Evolutionary conservation across 2,329 filamentous ascomycete genomes (phyloP), one percentile per base, ranked within the genome.

Genomic region (Coniochaeta prunicola): DNA sequence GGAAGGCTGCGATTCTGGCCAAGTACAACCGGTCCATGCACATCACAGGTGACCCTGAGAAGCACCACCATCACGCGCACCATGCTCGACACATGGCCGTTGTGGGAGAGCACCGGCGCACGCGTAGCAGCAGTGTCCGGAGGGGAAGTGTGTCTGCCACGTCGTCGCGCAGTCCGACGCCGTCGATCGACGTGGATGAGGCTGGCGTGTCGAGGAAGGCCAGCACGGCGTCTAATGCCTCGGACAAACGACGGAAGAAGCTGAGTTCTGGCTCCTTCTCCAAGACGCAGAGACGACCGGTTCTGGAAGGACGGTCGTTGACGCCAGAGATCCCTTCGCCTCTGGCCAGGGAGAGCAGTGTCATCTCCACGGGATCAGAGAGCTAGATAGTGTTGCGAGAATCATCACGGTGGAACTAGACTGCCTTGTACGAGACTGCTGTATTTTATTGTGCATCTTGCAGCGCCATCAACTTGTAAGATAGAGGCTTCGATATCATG

Each of bases 261-360:
- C 71, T 76, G 48, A 68, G 75, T 10, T 74, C 78, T 4, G 59
- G 63, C 5, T 57, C 63, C 1, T 61, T 60, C 13, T 34, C 61
- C 19, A 69, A 76, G 19, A 79, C 75, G 66, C 73, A 76, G 21
- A 79, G 75, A 66, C 73, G 80, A 34, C 69, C 77, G 0, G 73
- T 73, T 0, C 71, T 72, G 4, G 80, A 84, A 53, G 78, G 77
- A 4, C 71, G 81, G 56, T 83, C 80, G 4, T 74, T 80, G 2
- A 83, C 81, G 3, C 82, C 81, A 0, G 82, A 85, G 45, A 74
- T 75, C 19, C 73, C 81, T 4, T 84, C 81, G 3, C 82, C 81
- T 3, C 67, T 85, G 60, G 77, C 79, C 7, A 74, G 73, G 57
- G 80, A 80, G 63, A 65, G 62, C 57, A 64, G 61, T 26, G 57